Base-by-base conservation (phyloP, 2,329 filamentous ascomycete genomes). In the Phyllosticta citrichinensis region DNA sequence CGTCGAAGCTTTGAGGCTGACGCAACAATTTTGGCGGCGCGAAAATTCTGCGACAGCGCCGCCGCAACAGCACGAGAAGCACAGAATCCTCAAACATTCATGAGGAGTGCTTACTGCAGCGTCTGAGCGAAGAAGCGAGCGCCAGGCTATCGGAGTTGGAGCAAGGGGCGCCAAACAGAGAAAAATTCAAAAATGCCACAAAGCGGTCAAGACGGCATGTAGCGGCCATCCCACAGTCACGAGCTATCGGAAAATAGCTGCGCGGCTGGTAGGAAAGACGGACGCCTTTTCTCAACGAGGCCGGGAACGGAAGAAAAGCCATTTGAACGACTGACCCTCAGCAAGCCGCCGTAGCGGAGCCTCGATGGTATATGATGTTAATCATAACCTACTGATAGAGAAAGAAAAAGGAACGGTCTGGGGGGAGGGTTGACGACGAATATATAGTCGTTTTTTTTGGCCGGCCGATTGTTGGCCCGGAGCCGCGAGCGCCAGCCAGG, bases 251-350 rank as follows among this genome's bases (percentile, higher is more conserved):
- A 70, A 70, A 73, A 64, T 57, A 50, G 61, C 65, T n/a, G 67
- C 66, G 69, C 66, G 73, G 66, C 72, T 75, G 72, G 67, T 71
- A 71, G 69, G 72, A 64, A 73, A 71, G 70, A 64, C 63, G 60
- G 68, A 72, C 71, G 71, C 68, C 64, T 68, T 70, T 62, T 22
- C 59, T 75, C 71, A 73, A 73, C 72, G 72, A 70, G 72, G 73
- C 73, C 73, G 73, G 73, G 73, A 75, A 75, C 73, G 73, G 73
- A 75, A 70, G 72, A 72, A 71, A 73, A 72, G 70, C 64, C 72
- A 74, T 66, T 58, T 57, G 66, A 62, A 55, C 58, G 69, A 67
- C 72, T 73, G 72, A 71, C 72, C 72, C 73, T 75, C 73, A 75
- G 73, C 73, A 74, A 72, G 73, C 68, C 72, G 70, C 71, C 66